Evolutionary conservation across 1,284 basidiomycete species (phyloP).

Genomic region (Apiotrichum akiyoshidainum): DNA sequence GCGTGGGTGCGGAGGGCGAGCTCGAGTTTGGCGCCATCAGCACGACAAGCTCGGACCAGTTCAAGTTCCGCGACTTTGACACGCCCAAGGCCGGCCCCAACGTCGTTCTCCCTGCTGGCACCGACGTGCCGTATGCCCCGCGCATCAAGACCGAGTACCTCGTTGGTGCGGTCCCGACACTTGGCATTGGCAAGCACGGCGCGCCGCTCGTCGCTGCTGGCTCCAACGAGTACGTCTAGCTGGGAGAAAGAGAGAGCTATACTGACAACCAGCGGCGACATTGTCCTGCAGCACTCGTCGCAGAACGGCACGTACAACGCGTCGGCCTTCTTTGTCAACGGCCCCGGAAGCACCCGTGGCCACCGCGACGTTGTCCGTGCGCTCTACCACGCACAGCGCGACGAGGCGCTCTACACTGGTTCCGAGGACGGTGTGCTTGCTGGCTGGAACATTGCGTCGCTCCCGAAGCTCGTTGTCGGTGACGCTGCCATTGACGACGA

Average conservation of each 20-base stretch:
- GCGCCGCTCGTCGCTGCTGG: conserved; percentile 42
- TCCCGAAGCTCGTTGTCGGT: conserved; percentile 37
- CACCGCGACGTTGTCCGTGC: conserved; percentile 51
- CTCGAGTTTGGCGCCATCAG: conserved; percentile 37
- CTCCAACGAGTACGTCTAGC: conserved; percentile 42
- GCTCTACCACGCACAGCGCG: conserved; percentile 43
- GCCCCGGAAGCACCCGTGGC: conserved; percentile 31
- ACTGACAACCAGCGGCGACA: conserved; percentile 41
- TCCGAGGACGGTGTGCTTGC: conserved; percentile 50
- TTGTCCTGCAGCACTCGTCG: conserved; percentile 43
- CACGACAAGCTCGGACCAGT: conserved; percentile 30
- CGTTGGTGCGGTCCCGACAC: conserved; percentile 42
- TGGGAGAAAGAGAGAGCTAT: no score
- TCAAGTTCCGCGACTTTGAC: conserved; percentile 37
- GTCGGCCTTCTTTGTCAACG: conserved; percentile 43
- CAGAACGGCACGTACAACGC: conserved; percentile 28
- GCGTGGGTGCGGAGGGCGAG: conserved; percentile 27
- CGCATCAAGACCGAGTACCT: conserved; percentile 42
- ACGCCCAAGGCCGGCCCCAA: conserved; percentile 25
- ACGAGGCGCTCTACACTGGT: conserved; percentile 50
- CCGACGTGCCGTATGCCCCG: conserved; percentile 33
- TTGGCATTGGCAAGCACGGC: conserved; percentile 41
- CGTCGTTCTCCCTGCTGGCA: conserved; percentile 29
- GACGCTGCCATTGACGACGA: conserved; percentile 45
- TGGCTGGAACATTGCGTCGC: conserved; percentile 45